These are phyloP conservation scores for Schizosaccharomyces versatilis DNA, from an alignment of 1,139 yeast genomes.

Conservation along the genomic window DNA sequence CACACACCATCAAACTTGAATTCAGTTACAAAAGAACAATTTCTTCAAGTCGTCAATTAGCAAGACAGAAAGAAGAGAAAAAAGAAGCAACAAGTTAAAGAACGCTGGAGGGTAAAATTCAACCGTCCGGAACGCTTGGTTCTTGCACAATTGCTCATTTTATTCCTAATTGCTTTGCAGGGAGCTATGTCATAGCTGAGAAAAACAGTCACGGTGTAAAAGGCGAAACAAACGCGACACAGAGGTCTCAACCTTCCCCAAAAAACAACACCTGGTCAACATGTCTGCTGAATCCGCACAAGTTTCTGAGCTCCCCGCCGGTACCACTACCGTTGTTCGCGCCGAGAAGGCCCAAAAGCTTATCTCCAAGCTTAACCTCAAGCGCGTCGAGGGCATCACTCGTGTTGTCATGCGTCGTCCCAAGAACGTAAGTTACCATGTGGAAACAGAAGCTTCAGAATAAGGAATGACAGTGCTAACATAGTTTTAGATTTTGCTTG, in stretches of 20 bases:
- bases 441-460: background rate
- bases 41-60: too few relatives aligned
- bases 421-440: constrained; percentile 39
- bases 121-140: too few relatives aligned
- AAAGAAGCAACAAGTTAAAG: too few relatives aligned
- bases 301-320: constrained; percentile 45
- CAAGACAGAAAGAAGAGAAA: too few relatives aligned
- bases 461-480: background rate
- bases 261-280: background rate
- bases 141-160: too few relatives aligned
- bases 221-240: background rate
- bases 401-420: constrained; percentile 93
- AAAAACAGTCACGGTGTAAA: background rate
- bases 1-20: too few relatives aligned
- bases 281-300: constrained; percentile 2
- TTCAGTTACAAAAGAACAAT: too few relatives aligned
- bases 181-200: too few relatives aligned
- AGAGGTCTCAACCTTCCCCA: background rate
- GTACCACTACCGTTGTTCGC: constrained; percentile 66
- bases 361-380: constrained; percentile 73
- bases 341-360: constrained; percentile 90
- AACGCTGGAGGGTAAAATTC: too few relatives aligned
- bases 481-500: constrained; percentile 31
- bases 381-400: constrained; percentile 75
- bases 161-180: too few relatives aligned